phyloP scores from a whole-genome alignment of 495 filamentous ascomycete species.

The Annulohypoxylon moriforme region DNA sequence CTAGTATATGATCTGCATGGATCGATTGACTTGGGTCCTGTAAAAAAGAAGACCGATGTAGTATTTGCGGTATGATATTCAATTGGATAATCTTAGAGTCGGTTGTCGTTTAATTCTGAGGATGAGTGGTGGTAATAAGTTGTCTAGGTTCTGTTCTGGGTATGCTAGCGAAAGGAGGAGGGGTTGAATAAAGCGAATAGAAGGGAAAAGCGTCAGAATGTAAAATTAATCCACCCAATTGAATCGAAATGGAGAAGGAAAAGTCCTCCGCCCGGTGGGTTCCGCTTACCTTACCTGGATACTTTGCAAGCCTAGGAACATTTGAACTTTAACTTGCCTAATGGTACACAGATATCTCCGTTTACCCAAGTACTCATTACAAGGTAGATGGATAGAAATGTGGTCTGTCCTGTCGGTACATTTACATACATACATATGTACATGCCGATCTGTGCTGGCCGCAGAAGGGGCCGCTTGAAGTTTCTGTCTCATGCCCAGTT shows the following conservation, averaged over 20 bases:
- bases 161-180: constrained; percentile 6
- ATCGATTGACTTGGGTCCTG: constrained; percentile 27
- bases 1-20: constrained; percentile 11
- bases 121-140: constrained; percentile 25
- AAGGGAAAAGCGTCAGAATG: constrained; percentile 11
- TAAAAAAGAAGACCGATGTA: constrained; percentile 6
- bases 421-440: constrained; percentile 21
- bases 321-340: constrained; percentile 7
- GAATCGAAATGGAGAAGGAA: neutral
- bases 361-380: constrained; percentile 4
- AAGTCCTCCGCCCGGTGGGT: constrained; percentile 7
- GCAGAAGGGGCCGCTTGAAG: constrained; percentile 34
- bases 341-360: neutral
- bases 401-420: constrained; percentile 24
- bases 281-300: constrained; percentile 2
- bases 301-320: neutral
- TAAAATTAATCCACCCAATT: constrained; percentile 19
- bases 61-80: neutral
- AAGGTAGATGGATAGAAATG: neutral
- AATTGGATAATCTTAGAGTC: constrained; percentile 9
- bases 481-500: constrained; percentile 28
- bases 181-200: constrained; percentile 7
- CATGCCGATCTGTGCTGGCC: constrained; percentile 22
- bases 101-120: constrained; percentile 26
- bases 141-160: neutral